Conservation (phyloP, 805 yeast species). For the Kuraishia ogatae region DNA sequence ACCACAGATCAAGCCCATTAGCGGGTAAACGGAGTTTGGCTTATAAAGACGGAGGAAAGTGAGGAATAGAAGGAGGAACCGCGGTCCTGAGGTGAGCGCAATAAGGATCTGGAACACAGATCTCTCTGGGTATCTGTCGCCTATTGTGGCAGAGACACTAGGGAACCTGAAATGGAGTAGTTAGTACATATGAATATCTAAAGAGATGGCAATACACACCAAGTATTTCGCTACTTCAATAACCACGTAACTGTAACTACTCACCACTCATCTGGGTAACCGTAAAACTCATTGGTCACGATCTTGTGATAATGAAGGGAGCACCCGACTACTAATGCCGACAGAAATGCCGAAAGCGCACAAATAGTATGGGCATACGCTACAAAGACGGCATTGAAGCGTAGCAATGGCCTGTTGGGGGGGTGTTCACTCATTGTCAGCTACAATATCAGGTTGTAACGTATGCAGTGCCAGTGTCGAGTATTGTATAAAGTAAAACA, state of each 20-base stretch:
- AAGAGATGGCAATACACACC: neutral
- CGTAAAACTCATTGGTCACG: slow-evolving; percentile 76
- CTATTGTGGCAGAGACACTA: slow-evolving; percentile 93
- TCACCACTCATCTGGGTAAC: slow-evolving; percentile 93
- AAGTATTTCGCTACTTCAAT: no score
- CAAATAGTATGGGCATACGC: slow-evolving; percentile 67
- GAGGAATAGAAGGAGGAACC: slow-evolving; percentile 57
- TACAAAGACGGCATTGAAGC: slow-evolving; percentile 54
- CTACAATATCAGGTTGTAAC: neutral
- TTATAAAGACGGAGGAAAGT: slow-evolving; percentile 40
- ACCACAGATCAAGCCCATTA: slow-evolving; percentile 51
- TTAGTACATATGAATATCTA: neutral
- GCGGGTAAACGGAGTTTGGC: slow-evolving; percentile 25
- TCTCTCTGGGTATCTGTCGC: slow-evolving; percentile 94
- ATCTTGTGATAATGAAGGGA: slow-evolving; percentile 79
- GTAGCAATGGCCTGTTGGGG: slow-evolving; percentile 8
- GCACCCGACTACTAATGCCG: slow-evolving; percentile 69
- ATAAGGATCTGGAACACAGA: slow-evolving; percentile 86
- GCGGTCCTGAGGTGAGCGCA: slow-evolving; percentile 89
- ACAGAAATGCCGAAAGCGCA: slow-evolving; percentile 66
- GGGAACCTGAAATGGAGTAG: slow-evolving; percentile 47
- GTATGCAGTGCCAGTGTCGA: neutral
- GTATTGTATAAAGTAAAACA: neutral
- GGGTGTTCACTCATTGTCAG: neutral
- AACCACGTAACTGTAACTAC: no score